Base-by-base conservation (phyloP, 805 yeast genomes). In the Candida succiphila region DNA sequence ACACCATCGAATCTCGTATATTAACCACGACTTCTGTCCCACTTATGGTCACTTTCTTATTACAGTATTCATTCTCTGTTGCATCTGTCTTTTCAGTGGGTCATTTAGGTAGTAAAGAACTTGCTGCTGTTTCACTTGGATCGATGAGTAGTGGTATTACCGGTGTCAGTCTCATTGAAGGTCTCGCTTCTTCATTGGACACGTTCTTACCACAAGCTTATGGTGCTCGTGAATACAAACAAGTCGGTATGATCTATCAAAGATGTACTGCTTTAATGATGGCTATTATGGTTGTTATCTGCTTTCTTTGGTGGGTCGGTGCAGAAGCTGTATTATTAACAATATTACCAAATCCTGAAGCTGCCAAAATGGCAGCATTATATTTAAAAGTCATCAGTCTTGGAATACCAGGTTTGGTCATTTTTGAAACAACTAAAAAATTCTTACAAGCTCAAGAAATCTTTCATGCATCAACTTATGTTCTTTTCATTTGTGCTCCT, bases 191-290 rank as follows among this genome's bases (percentile, higher is more conserved):
- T 1, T 67, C 75, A 1, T 56, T 72, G 38, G 76, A 74, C 35
- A 72, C 79, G 1, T 58, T 72, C 35, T 71, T 77, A 43, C 76
- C 79, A 2, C 79, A 72, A 48, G 77, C 78, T 4, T 72, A 63
- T 48, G 79, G 79, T 15, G 71, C 76, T 21, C 59, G 60, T 31
- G 68, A 65, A 35, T 68, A 65, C 46, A 56, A 58, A 27, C 46
- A 64, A 36, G 79, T 72, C 10, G 78, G 78, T 2, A 39, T 62
- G 18, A 69, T 69, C 43, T 49, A 69, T 40, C 67, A 70, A 45
- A 63, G 72, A 43, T 69, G 77, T 54, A 54, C 65, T 12, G 63
- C 72, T 7, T 49, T 72, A 28, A 61, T 70, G 18, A 47, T 59
- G 27, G 41, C 56, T 2, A 31, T 70, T 5, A 47, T 62, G 24